Evolutionary conservation across 2,329 filamentous ascomycete species (phyloP).

Genomic region (Apiospora pterosperma): DNA sequence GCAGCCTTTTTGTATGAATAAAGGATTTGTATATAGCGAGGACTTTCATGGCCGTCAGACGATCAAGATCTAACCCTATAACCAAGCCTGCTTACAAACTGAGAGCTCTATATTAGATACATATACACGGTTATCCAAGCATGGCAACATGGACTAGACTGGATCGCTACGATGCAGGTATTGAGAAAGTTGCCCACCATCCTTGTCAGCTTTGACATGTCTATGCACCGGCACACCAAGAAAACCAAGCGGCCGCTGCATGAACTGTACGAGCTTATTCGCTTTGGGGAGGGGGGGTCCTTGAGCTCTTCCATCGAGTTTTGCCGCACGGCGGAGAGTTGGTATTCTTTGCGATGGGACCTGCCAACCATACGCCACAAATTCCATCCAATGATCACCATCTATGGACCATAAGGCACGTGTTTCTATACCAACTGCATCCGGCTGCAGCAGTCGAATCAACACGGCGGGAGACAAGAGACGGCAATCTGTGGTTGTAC

Average conservation of each 20-base stretch:
- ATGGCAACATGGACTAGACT: not conserved
- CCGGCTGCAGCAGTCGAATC: not conserved
- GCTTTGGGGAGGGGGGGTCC: too few species aligned
- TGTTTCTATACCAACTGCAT: not conserved
- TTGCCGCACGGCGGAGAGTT: not conserved
- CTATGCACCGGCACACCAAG: not conserved
- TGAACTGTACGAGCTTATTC: not conserved
- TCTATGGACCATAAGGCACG: not conserved
- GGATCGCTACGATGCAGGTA: not conserved
- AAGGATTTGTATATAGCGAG: not conserved
- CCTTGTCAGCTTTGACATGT: not conserved
- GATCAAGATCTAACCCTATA: not conserved
- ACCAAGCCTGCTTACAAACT: not conserved
- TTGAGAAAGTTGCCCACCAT: not conserved
- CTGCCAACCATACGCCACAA: not conserved
- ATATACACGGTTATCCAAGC: not conserved
- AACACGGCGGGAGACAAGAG: not conserved
- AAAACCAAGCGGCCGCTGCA: not conserved
- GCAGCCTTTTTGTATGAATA: not conserved
- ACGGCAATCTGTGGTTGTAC: not conserved
- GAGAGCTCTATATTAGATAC: not conserved
- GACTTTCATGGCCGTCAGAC: too few species aligned
- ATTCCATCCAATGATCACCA: not conserved
- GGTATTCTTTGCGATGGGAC: not conserved
- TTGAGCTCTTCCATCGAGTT: not conserved